phyloP scores from a whole-genome alignment of 139 green algal genomes.

The Mesotaenium endlicherianum region DNA sequence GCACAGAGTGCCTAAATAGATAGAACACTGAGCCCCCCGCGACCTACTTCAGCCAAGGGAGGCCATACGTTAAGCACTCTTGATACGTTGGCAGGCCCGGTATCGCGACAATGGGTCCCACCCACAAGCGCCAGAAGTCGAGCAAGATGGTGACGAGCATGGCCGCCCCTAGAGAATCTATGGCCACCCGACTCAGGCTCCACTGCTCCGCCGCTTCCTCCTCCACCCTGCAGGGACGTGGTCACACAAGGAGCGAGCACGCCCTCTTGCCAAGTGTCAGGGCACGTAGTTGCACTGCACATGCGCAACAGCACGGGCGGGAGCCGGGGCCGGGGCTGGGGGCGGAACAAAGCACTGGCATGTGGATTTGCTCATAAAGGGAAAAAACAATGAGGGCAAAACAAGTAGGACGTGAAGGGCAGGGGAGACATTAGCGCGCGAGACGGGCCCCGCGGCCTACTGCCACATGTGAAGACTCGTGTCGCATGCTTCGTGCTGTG shows the following conservation, averaged over 20 bases:
- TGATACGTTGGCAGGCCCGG: background rate
- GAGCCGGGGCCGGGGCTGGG: too few relatives aligned
- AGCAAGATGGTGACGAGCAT: slow-evolving; percentile 94
- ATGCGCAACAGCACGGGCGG: too few relatives aligned
- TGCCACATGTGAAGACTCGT: too few relatives aligned
- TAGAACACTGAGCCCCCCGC: background rate
- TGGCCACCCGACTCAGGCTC: slow-evolving; percentile 53
- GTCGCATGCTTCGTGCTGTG: too few relatives aligned
- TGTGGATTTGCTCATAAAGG: too few relatives aligned
- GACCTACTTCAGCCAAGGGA: slow-evolving; percentile 10
- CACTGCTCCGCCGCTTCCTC: slow-evolving; percentile 53
- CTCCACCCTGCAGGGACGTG: slow-evolving; percentile 29
- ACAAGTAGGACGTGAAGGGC: too few relatives aligned
- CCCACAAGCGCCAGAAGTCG: slow-evolving; percentile 82
- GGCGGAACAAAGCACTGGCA: too few relatives aligned
- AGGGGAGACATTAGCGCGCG: too few relatives aligned
- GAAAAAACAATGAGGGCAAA: too few relatives aligned
- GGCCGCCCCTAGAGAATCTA: slow-evolving; percentile 76
- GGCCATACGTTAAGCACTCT: background rate
- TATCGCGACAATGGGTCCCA: slow-evolving; percentile 71
- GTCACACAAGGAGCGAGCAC: background rate
- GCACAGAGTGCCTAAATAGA: too few relatives aligned
- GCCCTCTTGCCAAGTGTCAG: background rate
- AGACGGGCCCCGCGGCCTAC: too few relatives aligned
- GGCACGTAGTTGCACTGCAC: too few relatives aligned